Base-by-base conservation (phyloP, 495 filamentous ascomycete species). In the Chaetomium cochliodes region DNA sequence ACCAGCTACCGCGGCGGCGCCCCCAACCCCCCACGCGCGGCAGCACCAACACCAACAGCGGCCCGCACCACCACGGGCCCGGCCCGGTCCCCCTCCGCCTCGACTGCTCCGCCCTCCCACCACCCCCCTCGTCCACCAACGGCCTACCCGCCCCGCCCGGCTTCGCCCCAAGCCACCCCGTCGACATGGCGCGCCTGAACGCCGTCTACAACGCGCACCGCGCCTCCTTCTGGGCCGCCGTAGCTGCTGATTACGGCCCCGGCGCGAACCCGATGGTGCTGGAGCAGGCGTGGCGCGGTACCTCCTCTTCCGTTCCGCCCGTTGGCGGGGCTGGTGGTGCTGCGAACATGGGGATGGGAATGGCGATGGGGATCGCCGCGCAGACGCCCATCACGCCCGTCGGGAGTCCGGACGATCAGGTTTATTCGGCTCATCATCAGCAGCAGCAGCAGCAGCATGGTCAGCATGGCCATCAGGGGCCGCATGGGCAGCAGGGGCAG, bases 121-220 rank as follows among this genome's bases (percentile, higher is more conserved):
- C 70, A 23, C 72, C 73, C 23, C 77, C 70, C 18, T 72, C n/a
- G n/a, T n/a, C 77, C 13, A 63, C 73, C 22, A 70, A 8, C 18
- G 69, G 69, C 62, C 63, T 73, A 28, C 59, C 63, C 8, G 60
- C 44, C 7, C 55, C 67, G 3, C 44, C 58, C 4, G 52, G 61
- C 33, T 74, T 62, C 59, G 46, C 42, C 28, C 52, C 70, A 59
- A 70, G 69, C 65, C 70, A 77, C 59, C 76, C 77, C 8, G 78
- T 93, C 67, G 88, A 93, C 74, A 85, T 86, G 64, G 79, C 83
- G 62, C 86, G 87, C 56, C 85, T 93, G 13, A 83, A 82, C 42
- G 80, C 83, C 50, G 82, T 92, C 55, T 91, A 92, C 72, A 84
- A 87, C 59, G 79, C 83, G 15, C 88, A 90, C 69, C 84, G 88